Evolutionary conservation across 2,329 filamentous ascomycete species (phyloP), one percentile per base, ranked within the genome.

Genomic region (Plectosphaerella sp.): DNA sequence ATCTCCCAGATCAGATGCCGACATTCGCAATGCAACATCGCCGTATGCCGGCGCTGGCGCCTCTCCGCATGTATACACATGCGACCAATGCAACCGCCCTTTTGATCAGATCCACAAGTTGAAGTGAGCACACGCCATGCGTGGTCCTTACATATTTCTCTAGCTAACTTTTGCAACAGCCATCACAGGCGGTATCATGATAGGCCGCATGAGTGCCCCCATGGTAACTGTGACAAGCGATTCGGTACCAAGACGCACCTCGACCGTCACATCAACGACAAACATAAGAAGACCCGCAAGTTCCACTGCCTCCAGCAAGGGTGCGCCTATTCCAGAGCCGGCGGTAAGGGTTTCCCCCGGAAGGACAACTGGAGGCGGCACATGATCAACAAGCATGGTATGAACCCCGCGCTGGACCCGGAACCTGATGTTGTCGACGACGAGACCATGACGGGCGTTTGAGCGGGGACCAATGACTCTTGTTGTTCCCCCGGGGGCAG

Each of bases 331-430:
- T 83, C 79, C n/a, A 74, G 72, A 52, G 62, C 69, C 15, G 80
- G 80, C 9, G 78, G 80, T 51, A 83, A 81, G 56, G 78, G 76
- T 0, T 84, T 84, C 57, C 79, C 80, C 1, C 69, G 81, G 50
- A 84, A 84, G 60, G 81, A 84, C 59, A 84, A 84, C 63, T 84
- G 80, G 80, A 77, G 80, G 58, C 69, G 81, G 52, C 81, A 84
- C 61, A 83, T 84, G 79, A 69, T 74, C 36, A 83, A 83, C 63
- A 83, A 82, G 58, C 81, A 84, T 58, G 65, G 73, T 36, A 64
- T 75, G 54, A 59, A 48, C 41, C 58, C 56, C 5, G 51, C 52
- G 12, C 49, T 56, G 5, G 54, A 58, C 5, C 50, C 57, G 2
- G 59, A 62, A 50, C 55, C 58, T n/a, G 55, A 60, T 22, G 45